Evolutionary conservation across 768 basidiomycete genomes (phyloP).

Genomic region (Cyclocybe aegerita): DNA sequence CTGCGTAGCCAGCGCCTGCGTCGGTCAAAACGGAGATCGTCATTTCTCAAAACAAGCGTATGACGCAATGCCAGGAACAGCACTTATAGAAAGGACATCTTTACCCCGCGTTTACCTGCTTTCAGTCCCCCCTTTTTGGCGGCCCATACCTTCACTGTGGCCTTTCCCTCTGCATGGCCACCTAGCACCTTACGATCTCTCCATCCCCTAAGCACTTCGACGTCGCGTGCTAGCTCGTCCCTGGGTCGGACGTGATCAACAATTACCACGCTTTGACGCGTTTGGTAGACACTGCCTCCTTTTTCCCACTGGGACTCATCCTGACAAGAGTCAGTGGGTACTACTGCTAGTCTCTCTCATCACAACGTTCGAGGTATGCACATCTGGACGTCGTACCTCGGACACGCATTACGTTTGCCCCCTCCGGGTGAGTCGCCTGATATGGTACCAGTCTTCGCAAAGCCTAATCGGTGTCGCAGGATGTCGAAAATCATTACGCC

Average conservation of each 20-base stretch:
- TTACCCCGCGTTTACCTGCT: too few species aligned
- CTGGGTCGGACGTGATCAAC: neutral
- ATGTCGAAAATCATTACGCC: conserved; percentile 25
- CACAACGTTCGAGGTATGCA: conserved; percentile 4
- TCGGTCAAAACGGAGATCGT: too few species aligned
- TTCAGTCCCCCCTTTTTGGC: too few species aligned
- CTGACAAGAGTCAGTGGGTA: neutral
- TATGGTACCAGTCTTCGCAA: neutral
- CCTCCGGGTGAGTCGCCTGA: neutral
- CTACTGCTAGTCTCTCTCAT: neutral
- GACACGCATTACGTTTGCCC: neutral
- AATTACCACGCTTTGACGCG: neutral
- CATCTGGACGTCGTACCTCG: conserved; percentile 1
- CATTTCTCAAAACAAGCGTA: too few species aligned
- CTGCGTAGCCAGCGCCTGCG: too few species aligned
- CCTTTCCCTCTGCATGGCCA: too few species aligned
- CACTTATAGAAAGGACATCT: too few species aligned
- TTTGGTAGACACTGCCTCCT: conserved; percentile 9
- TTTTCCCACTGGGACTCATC: conserved; percentile 1
- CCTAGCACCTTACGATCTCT: too few species aligned
- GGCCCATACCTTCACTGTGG: too few species aligned
- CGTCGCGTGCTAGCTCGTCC: neutral
- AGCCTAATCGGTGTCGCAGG: conserved; percentile 1
- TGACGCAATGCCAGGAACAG: too few species aligned
- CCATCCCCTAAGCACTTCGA: neutral